Evolutionary conservation across 805 yeast genomes (phyloP).

Genomic region (Ogataea corticis): DNA sequence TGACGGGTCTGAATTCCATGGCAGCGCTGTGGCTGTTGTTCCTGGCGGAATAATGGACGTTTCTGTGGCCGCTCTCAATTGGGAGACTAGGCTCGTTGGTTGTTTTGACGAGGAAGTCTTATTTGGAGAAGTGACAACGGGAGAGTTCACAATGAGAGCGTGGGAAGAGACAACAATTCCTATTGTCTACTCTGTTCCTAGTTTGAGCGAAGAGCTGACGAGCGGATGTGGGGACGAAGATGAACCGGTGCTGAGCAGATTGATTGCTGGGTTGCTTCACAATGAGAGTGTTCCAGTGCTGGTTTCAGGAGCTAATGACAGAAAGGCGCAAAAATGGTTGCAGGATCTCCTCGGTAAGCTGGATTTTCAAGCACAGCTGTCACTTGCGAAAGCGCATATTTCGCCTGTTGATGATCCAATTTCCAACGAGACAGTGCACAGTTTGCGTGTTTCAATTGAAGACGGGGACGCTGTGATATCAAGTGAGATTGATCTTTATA

Average conservation of each 20-base stretch:
- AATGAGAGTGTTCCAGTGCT: constrained; percentile 1
- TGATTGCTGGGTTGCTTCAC: constrained; percentile 2
- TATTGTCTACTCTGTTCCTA: constrained; percentile 10
- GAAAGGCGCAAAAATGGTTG: constrained; percentile 11
- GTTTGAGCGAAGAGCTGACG: constrained; percentile 7
- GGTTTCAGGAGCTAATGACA: constrained; percentile 7
- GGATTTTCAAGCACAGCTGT: neutral
- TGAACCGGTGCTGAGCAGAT: constrained; percentile 12
- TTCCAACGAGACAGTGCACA: constrained; percentile 4
- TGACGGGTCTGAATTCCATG: constrained; percentile 2
- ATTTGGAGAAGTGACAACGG: neutral
- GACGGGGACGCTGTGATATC: constrained; percentile 10
- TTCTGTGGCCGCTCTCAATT: constrained; percentile 1
- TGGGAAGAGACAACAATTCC: neutral
- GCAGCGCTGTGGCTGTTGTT: neutral
- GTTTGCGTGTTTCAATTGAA: constrained; percentile 6
- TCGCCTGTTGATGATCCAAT: constrained; percentile 4
- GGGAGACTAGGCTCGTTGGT: neutral
- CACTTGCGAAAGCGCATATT: neutral
- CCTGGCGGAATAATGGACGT: neutral
- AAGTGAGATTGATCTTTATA: neutral
- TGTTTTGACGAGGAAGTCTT: neutral
- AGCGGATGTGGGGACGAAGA: constrained; percentile 7
- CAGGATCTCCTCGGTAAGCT: constrained; percentile 5
- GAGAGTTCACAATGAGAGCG: neutral